A percentile compares a stretch with the other conserved stretches of the same genome.
phyloP scores from a whole-genome alignment of 257 asterid genomes.

The Coffea canephora region DNA sequence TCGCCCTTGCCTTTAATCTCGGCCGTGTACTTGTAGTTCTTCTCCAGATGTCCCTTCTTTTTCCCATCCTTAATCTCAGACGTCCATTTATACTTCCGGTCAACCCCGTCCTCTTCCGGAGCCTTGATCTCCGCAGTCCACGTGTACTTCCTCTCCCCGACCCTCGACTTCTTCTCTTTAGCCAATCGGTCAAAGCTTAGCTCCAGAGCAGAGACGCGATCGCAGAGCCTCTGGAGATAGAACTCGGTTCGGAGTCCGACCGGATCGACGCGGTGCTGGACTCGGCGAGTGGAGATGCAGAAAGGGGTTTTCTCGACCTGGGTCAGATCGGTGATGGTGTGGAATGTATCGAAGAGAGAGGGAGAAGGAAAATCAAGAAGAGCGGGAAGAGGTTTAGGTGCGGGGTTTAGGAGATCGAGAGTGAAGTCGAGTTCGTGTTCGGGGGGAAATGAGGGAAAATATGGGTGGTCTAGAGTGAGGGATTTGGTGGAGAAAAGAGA shows the following conservation, averaged over 20 bases:
- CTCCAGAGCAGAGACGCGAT: conserved; percentile 77
- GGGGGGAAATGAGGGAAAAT: conserved; percentile 28
- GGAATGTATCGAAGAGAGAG: conserved; percentile 39
- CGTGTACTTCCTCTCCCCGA: conserved; percentile 72
- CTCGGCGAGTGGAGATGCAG: conserved; percentile 46
- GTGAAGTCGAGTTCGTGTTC: conserved; percentile 44
- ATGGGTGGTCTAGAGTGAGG: conserved; percentile 29
- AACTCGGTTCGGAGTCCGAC: conserved; percentile 33
- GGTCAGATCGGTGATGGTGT: conserved; percentile 68
- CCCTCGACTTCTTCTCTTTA: conserved; percentile 33
- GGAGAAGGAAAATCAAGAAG: conserved; percentile 10
- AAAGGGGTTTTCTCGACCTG: conserved; percentile 61
- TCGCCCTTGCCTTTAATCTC: conserved; percentile 71
- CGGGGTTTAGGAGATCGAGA: conserved; percentile 41
- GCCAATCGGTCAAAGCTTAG: conserved; percentile 39
- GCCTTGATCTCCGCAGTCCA: conserved; percentile 84
- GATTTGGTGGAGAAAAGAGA: conserved; percentile 40
- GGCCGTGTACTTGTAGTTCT: conserved; percentile 58
- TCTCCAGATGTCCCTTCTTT: conserved; percentile 46
- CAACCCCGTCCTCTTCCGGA: conserved; percentile 47
- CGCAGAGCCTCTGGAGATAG: conserved; percentile 46
- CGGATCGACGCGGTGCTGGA: conserved; percentile 38
- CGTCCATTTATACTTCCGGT: conserved; percentile 70
- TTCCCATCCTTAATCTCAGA: conserved; percentile 63
- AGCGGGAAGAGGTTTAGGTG: conserved; percentile 18